phyloP scores from a whole-genome alignment of 805 yeast species.

The Vanderwaltozyma verrucispora region DNA sequence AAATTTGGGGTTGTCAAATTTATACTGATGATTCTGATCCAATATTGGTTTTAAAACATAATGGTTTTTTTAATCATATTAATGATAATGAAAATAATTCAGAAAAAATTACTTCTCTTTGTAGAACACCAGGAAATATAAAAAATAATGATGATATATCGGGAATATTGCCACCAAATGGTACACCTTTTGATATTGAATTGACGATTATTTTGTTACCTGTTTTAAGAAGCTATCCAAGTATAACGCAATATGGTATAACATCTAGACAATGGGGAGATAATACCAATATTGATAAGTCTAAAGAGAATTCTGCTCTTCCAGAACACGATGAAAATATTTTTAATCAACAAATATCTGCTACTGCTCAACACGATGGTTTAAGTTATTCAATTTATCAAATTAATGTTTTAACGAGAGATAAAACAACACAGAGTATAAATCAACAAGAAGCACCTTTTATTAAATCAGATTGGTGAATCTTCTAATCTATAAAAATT shows the following conservation, averaged over 20 bases:
- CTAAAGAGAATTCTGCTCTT: background rate
- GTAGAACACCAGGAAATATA: slow-evolving; percentile 35
- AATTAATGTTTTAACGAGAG: slow-evolving; percentile 22
- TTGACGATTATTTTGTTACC: slow-evolving; percentile 49
- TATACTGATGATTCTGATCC: slow-evolving; percentile 93
- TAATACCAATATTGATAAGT: background rate
- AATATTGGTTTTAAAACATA: slow-evolving; percentile 61
- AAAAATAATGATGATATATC: slow-evolving; percentile 24
- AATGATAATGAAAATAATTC: slow-evolving; percentile 9
- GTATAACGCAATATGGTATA: slow-evolving; percentile 57
- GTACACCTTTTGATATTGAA: slow-evolving; percentile 23
- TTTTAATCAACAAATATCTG: background rate
- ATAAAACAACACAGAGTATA: background rate
- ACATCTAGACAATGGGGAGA: slow-evolving; percentile 64
- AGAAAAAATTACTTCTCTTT: slow-evolving; percentile 7
- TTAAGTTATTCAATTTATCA: slow-evolving; percentile 53
- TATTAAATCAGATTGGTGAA: slow-evolving; percentile 1
- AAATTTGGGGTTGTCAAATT: slow-evolving; percentile 84
- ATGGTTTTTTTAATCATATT: slow-evolving; percentile 35
- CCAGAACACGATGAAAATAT: background rate
- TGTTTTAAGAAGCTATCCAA: slow-evolving; percentile 49
- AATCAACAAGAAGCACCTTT: background rate
- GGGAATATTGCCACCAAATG: slow-evolving; percentile 19
- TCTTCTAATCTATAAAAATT: too few species aligned
- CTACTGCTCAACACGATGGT: slow-evolving; percentile 55